Evolutionary conservation across 306 rosid genomes (phyloP).

Genomic region (Cicer judaicum): DNA sequence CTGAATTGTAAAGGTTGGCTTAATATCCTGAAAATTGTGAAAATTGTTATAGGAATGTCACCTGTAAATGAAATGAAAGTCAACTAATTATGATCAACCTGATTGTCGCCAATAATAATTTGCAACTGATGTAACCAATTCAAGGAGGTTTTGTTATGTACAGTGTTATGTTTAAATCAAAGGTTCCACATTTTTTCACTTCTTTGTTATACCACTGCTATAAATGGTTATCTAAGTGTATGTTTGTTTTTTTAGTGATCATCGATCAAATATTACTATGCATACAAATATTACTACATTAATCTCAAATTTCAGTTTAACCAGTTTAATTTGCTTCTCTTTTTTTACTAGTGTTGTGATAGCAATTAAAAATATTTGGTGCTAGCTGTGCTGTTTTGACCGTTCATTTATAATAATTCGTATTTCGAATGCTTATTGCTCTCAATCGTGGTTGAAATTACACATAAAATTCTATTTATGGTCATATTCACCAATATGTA

Average conservation of each 20-base stretch:
- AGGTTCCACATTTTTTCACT: slow-evolving; percentile 13
- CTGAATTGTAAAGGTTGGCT: background rate
- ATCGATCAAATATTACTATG: background rate
- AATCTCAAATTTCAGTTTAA: background rate
- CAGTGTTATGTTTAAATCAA: background rate
- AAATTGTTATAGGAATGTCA: slow-evolving; percentile 1
- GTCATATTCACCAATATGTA: background rate
- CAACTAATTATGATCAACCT: too few species aligned
- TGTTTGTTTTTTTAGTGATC: slow-evolving; percentile 1
- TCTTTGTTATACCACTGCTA: background rate
- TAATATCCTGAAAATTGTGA: background rate
- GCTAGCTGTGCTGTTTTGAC: background rate
- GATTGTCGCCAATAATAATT: too few species aligned
- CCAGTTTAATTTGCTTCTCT: slow-evolving; percentile 8
- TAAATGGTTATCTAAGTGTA: slow-evolving; percentile 8
- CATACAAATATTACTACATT: too few species aligned
- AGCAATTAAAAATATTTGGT: background rate
- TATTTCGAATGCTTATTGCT: slow-evolving; percentile 3
- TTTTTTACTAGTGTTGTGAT: background rate
- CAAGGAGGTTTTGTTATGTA: background rate
- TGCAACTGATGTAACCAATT: too few species aligned
- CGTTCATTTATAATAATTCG: background rate
- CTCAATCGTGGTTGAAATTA: slow-evolving; percentile 6
- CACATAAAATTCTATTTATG: slow-evolving; percentile 1
- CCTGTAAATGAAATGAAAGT: background rate